Percentiles rank a stretch among this genome's conserved stretches.
Evolutionary conservation across 2,329 filamentous ascomycete genomes (phyloP).

Genomic region (Cylindrodendrum hubeiense): DNA sequence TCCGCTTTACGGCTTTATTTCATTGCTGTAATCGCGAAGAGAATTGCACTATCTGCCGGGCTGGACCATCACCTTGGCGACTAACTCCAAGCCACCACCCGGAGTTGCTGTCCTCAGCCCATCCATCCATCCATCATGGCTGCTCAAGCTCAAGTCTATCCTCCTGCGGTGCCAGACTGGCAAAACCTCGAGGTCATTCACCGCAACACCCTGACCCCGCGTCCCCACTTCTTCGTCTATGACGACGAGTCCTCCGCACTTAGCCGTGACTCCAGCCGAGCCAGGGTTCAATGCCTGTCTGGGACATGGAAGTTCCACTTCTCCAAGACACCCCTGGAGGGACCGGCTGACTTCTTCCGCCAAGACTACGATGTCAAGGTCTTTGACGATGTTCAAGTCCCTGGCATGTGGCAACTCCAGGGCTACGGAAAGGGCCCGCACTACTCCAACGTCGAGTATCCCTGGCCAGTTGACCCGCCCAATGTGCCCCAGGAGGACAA

Average conservation of each 20-base stretch:
- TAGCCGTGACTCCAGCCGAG: slow-evolving; percentile 51
- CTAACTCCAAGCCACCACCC: background rate
- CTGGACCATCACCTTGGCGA: background rate
- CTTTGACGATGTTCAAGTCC: slow-evolving; percentile 65
- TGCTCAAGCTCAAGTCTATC: slow-evolving; percentile 22
- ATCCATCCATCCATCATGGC: background rate
- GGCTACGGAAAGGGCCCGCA: slow-evolving; percentile 72
- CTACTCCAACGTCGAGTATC: slow-evolving; percentile 78
- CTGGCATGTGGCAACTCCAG: slow-evolving; percentile 79
- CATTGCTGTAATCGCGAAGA: background rate
- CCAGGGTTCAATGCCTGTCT: slow-evolving; percentile 60
- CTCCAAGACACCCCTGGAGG: slow-evolving; percentile 59
- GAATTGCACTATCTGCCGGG: background rate
- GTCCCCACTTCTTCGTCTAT: slow-evolving; percentile 69
- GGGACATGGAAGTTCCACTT: slow-evolving; percentile 60
- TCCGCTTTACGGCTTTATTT: background rate
- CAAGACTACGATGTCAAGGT: background rate
- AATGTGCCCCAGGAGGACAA: slow-evolving; percentile 71
- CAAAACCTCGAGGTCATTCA: slow-evolving; percentile 71
- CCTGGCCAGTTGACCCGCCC: slow-evolving; percentile 76
- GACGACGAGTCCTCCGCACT: slow-evolving; percentile 62
- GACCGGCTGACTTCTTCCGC: slow-evolving; percentile 54
- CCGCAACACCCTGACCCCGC: slow-evolving; percentile 68
- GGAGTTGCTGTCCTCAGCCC: background rate
- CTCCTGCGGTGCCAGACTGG: slow-evolving; percentile 64